A percentile compares a stretch with the other conserved stretches of the same genome.
phyloP scores from a whole-genome alignment of 768 basidiomycete genomes.

The Amanita rimosa region DNA sequence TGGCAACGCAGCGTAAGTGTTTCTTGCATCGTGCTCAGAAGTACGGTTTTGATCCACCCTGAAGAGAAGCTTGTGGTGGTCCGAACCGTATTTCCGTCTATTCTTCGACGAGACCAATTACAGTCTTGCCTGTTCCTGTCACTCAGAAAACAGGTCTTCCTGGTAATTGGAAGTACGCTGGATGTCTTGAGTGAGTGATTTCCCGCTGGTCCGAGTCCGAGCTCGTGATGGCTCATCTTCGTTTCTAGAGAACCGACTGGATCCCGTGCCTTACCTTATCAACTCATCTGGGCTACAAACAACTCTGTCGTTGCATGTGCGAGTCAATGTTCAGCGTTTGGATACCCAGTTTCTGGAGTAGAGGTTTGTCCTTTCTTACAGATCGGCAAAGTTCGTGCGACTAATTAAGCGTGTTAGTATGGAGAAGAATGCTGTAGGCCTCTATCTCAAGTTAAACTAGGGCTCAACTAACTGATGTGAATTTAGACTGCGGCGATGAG shows the following conservation, averaged over 20 bases:
- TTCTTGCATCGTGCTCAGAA: not conserved
- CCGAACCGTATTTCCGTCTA: constrained; percentile 66
- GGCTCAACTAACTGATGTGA: not conserved
- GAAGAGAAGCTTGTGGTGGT: constrained; percentile 62
- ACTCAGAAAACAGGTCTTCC: constrained; percentile 47
- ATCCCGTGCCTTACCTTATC: constrained; percentile 44
- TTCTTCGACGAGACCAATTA: constrained; percentile 36
- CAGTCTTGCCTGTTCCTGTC: constrained; percentile 46
- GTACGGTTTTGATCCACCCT: not conserved
- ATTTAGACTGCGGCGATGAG: constrained; percentile 59
- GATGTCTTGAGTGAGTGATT: constrained; percentile 48
- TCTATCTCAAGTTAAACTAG: too few relatives aligned
- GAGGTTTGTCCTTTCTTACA: constrained; percentile 23
- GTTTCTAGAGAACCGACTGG: constrained; percentile 34
- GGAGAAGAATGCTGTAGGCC: constrained; percentile 65
- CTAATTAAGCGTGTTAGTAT: constrained; percentile 22
- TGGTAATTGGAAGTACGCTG: constrained; percentile 51
- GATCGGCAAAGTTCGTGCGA: not conserved
- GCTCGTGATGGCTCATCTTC: not conserved
- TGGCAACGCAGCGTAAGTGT: constrained; percentile 45
- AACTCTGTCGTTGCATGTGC: constrained; percentile 59
- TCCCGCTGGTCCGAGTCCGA: not conserved
- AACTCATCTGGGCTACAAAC: constrained; percentile 46
- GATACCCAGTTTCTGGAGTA: constrained; percentile 60
- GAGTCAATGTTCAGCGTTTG: constrained; percentile 56